Evolutionary conservation across 352 stramenopile species (phyloP), one percentile per base, ranked within the genome.

Genomic region (Pythium phragmiticola): DNA sequence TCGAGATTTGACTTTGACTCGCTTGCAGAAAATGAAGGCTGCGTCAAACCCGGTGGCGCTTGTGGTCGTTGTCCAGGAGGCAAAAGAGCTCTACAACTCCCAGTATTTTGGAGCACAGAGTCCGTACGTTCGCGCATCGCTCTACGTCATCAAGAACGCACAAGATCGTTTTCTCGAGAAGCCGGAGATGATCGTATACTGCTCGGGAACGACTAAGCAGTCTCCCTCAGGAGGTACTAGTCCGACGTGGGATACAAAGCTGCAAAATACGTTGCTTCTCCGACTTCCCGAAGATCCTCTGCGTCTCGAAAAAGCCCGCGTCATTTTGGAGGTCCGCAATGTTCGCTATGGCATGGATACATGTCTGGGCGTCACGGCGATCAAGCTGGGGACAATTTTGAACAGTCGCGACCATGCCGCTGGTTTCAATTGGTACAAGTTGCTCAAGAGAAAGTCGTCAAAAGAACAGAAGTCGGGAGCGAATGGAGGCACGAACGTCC

Each of bases 261-360:
- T 93, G 33, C 81, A 90, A 26, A 96, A 94, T 65, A 94, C 87
- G 23, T 63, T 96, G 36, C 55, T 94, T 4, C 59, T 96, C 14
- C 72, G 79, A 11, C 82, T 96, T 51, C 87, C 85, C 13, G 72
- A 82, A 33, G 76, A 92, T 56, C 55, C 80, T 7, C 72, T 69
- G 46, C 78, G 73, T 26, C 72, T 92, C 36, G 78, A 91, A 23
- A 77, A 89, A 57, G 85, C 87, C 21, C 75, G 84, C 3, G 74
- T 94, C 53, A 90, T 94, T n/a, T 79, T 96, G 28, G 87, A 96
- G 60, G 84, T 96, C 41, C 87, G 85, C 7, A 94, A 94, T 50
- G 77, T 92, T 51, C 82, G 78, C 12, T 94, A 92, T 37, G 87
- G 87, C 41, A 87, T 94, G 57, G 85, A 96, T 60, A 90, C 84